phyloP scores from a whole-genome alignment of 73 alveolate genomes.

The Paramecium sexaurelia region DNA sequence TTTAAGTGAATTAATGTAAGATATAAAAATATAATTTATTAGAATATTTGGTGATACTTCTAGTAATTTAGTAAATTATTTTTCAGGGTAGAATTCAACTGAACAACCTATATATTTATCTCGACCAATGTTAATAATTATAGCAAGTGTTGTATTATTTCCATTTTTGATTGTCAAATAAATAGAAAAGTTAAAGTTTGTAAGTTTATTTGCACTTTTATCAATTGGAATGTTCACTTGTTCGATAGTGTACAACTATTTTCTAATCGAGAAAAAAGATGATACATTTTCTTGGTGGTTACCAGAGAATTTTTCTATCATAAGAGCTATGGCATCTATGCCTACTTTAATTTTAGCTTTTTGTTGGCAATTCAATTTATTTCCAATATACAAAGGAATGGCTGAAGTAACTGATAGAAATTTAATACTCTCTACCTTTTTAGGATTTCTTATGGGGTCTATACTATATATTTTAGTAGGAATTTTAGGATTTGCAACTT shows the following conservation, averaged over 20 bases:
- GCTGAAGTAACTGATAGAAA: not conserved
- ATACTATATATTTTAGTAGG: slow-evolving; percentile 18
- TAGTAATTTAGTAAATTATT: not conserved
- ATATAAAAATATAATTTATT: not conserved
- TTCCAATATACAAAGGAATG: slow-evolving; percentile 49
- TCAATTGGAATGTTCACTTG: not conserved
- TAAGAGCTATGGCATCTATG: not conserved
- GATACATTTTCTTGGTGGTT: not conserved
- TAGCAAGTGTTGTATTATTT: not conserved
- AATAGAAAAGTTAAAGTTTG: slow-evolving; percentile 39
- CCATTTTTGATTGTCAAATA: slow-evolving; percentile 25
- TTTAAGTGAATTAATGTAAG: slow-evolving; percentile 23
- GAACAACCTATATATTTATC: not conserved
- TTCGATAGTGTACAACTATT: not conserved
- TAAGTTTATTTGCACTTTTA: slow-evolving; percentile 12
- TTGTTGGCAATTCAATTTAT: slow-evolving; percentile 41
- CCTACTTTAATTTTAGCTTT: slow-evolving; percentile 44
- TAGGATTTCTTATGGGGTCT: not conserved
- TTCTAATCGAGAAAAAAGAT: not conserved
- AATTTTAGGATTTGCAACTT: slow-evolving; percentile 30
- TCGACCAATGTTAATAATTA: not conserved
- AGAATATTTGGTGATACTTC: slow-evolving; percentile 32
- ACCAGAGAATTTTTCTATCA: slow-evolving; percentile 8
- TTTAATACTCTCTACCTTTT: not conserved
- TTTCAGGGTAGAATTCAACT: not conserved